Base-by-base conservation (phyloP, 2,329 filamentous ascomycete genomes). In the Trichocomaceae sp. region DNA sequence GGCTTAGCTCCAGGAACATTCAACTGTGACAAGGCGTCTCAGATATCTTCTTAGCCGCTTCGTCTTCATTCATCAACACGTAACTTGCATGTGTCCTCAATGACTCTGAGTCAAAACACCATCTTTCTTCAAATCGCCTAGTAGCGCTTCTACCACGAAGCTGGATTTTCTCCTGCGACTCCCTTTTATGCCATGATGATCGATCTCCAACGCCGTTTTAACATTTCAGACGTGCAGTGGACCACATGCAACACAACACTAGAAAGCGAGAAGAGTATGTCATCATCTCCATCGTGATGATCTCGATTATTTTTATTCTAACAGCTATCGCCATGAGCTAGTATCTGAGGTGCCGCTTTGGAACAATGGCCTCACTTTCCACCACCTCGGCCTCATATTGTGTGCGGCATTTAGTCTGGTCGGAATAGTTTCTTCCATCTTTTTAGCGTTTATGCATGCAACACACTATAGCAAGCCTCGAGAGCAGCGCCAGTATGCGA, bases 401-500 rank as follows among this genome's bases (percentile, higher is more conserved):
- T 77, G 74, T 39, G 79, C 75, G 13, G 71, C 73, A 17, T 83
- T 83, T 63, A 77, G 76, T 37, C 59, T 78, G 33, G 67, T 83
- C 44, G 76, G 81, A 3, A 69, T 79, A 33, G 54, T 72, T 12
- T 68, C 82, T 37, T 78, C 81, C 20, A 72, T 79, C 37, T 77
- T 73, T 60, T 70, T 84, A 50, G 81, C 84, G 54, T 70, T 78
- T 61, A 71, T 73, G 58, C 82, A 84, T 72, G 79, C 80, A 2
- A 79, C 73, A 13, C 82, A 84, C 64, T 85, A 84, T 69, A 73
- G 77, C 55, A 78, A 77, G 64, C 81, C 82, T 9, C 75, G 73
- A 58, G 80, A 85, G 66, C 82, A 85, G 65, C 79, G 77, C 63
- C 79, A 84, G 78, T 80, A 66, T 55, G 76, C 71, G 31, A 12